phyloP scores from a whole-genome alignment of 1,139 yeast genomes.

The Hyphopichia burtonii region DNA sequence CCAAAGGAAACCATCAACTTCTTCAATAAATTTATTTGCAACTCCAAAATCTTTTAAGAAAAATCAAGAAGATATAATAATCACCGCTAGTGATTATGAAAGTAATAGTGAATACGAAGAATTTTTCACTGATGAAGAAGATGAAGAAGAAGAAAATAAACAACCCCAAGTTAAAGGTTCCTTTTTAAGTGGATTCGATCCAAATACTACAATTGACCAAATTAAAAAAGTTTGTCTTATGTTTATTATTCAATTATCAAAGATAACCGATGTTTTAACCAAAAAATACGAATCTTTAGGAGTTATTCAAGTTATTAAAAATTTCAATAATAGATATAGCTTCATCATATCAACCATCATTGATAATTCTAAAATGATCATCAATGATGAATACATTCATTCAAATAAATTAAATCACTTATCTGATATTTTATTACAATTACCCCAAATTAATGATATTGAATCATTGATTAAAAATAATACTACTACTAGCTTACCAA shows the following conservation, averaged over 20 bases:
- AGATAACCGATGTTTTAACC: conserved; percentile 54
- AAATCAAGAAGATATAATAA: neutral
- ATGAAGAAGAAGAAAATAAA: conserved; percentile 24
- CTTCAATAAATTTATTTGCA: neutral
- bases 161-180: conserved; percentile 48
- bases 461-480: conserved; percentile 7
- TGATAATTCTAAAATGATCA: conserved; percentile 21
- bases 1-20: conserved; percentile 2
- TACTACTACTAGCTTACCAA: conserved; percentile 1
- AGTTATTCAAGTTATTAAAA: conserved; percentile 38
- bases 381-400: conserved; percentile 8
- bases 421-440: conserved; percentile 28
- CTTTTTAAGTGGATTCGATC: conserved; percentile 52
- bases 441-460: conserved; percentile 14
- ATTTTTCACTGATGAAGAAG: conserved; percentile 7
- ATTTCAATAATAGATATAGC: conserved; percentile 28
- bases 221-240: conserved; percentile 46
- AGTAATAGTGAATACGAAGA: conserved; percentile 10
- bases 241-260: conserved; percentile 44
- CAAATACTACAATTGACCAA: conserved; percentile 32
- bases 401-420: conserved; percentile 17
- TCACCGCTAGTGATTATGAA: conserved; percentile 7
- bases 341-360: conserved; percentile 24
- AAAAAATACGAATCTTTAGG: conserved; percentile 52
- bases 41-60: neutral